Evolutionary conservation across 2,329 filamentous ascomycete species (phyloP).

Genomic region (Fusarium sublunatum): DNA sequence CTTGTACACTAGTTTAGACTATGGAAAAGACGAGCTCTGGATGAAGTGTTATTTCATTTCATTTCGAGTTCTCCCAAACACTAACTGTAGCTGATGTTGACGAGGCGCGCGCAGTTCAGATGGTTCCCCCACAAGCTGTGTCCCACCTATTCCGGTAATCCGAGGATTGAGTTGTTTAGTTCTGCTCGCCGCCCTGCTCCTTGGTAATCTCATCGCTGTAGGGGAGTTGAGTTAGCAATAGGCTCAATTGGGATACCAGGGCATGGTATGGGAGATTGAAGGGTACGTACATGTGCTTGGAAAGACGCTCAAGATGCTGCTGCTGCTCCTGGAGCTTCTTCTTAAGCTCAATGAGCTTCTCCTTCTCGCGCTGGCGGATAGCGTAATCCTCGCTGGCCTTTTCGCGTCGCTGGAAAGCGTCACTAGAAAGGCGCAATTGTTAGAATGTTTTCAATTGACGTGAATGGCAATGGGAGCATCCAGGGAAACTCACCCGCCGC

Average conservation of each 20-base stretch:
- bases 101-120: conserved; percentile 28
- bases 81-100: conserved; percentile 27
- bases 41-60: conserved; percentile 36
- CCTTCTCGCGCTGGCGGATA: conserved; percentile 87
- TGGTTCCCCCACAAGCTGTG: conserved; percentile 35
- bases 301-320: conserved; percentile 84
- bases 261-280: conserved; percentile 10
- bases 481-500: conserved; percentile 63
- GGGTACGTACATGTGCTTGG: conserved; percentile 80
- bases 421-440: conserved; percentile 62
- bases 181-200: conserved; percentile 75
- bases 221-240: conserved; percentile 20
- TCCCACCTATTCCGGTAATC: conserved; percentile 35
- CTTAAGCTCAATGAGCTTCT: conserved; percentile 85
- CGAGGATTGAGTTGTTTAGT: conserved; percentile 55
- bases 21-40: conserved; percentile 42
- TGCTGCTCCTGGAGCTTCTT: conserved; percentile 81
- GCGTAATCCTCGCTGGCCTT: conserved; percentile 85
- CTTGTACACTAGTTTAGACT: conserved; percentile 55
- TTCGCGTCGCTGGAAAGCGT: conserved; percentile 93
- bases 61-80: conserved; percentile 11
- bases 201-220: conserved; percentile 80
- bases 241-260: background rate
- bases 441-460: conserved; percentile 5
- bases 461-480: conserved; percentile 20